Evolutionary conservation across 768 basidiomycete genomes (phyloP).

Genomic region (Royoungia palumana): DNA sequence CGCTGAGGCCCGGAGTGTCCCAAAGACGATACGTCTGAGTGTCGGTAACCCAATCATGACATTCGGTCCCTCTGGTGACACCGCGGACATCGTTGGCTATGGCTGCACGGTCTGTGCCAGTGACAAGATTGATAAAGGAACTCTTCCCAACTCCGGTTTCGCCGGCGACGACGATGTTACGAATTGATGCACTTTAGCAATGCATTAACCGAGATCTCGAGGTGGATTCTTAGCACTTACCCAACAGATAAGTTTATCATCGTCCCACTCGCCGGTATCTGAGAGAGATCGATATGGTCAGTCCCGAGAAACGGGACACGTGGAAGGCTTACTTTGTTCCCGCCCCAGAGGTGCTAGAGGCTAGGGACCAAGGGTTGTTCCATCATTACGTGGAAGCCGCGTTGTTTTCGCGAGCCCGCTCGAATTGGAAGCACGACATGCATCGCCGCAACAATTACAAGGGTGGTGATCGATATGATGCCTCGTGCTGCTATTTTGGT

Average conservation of each 20-base stretch:
- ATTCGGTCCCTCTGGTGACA: slow-evolving; percentile 21
- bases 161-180: slow-evolving; percentile 29
- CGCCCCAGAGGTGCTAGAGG: neutral
- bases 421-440: slow-evolving; percentile 21
- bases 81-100: slow-evolving; percentile 23
- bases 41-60: slow-evolving; percentile 14
- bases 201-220: slow-evolving; percentile 4
- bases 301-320: neutral
- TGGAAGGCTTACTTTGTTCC: neutral
- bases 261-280: slow-evolving; percentile 1
- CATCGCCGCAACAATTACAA: neutral
- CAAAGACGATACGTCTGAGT: slow-evolving; percentile 25
- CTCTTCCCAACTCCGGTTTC: slow-evolving; percentile 32
- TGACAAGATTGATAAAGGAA: slow-evolving; percentile 29
- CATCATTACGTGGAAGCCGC: slow-evolving; percentile 13
- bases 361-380: slow-evolving; percentile 7
- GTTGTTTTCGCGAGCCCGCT: slow-evolving; percentile 22
- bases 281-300: neutral
- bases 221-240: slow-evolving; percentile 1
- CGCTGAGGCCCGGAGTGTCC: slow-evolving; percentile 34
- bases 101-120: slow-evolving; percentile 19
- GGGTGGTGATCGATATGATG: slow-evolving; percentile 18
- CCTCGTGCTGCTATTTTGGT: slow-evolving; percentile 6
- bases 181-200: slow-evolving; percentile 9
- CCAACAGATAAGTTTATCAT: slow-evolving; percentile 7